Conservation (phyloP, 2,329 filamentous ascomycete species). For the Herpotrichia juniperi region DNA sequence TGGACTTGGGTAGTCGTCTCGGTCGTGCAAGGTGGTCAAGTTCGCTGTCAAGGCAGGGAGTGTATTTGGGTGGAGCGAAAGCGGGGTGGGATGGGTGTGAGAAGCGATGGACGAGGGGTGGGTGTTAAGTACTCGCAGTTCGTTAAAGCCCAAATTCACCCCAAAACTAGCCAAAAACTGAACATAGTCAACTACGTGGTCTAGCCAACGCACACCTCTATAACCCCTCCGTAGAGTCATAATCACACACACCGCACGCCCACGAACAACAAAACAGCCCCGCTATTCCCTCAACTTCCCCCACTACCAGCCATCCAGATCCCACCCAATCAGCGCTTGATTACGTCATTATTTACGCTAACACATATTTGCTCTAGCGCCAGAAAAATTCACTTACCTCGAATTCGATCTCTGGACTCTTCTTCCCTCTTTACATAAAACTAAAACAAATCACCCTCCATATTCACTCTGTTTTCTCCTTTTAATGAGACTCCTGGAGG, state of each 20-base stretch:
- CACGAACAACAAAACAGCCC: constrained; percentile 3
- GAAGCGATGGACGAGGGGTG: not conserved
- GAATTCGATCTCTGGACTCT: constrained; percentile 23
- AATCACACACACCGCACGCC: not conserved
- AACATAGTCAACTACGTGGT: not conserved
- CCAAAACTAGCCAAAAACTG: not conserved
- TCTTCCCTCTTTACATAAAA: constrained; percentile 45
- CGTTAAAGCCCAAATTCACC: not conserved
- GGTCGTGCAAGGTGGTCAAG: not conserved
- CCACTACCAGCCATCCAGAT: not conserved
- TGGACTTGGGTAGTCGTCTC: not conserved
- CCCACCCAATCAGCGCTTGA: not conserved
- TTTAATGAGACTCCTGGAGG: constrained; percentile 66
- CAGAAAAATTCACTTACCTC: constrained; percentile 20
- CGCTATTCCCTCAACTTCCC: not conserved
- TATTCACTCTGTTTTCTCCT: constrained; percentile 72
- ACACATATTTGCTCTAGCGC: constrained; percentile 9
- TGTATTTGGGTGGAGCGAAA: not conserved
- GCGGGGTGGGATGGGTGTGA: not conserved
- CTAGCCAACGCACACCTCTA: constrained; percentile 1
- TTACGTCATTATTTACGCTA: not conserved
- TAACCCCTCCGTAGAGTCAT: not conserved
- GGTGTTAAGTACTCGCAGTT: not conserved
- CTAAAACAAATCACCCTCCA: constrained; percentile 53
- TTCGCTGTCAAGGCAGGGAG: not conserved